Evolutionary conservation across 2,329 filamentous ascomycete species (phyloP).

Genomic region (Phyllachora maydis): DNA sequence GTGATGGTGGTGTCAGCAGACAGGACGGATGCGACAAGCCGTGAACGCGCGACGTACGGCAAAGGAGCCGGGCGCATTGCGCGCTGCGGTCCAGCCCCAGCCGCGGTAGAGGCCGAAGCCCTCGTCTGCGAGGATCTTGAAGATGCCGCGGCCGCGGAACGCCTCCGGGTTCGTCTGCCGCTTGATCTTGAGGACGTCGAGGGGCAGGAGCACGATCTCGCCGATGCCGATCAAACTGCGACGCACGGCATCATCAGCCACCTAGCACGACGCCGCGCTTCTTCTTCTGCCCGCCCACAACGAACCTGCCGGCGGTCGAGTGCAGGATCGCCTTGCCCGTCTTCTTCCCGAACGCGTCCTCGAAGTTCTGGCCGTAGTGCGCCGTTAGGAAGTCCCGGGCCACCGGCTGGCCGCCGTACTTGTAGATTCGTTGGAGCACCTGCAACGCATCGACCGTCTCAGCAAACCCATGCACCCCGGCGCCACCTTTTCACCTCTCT

Average conservation of each 20-base stretch:
- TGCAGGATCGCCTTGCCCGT: constrained; percentile 97
- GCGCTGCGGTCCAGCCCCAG: constrained; percentile 92
- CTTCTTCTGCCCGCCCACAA: too few relatives aligned
- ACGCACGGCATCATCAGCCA: too few relatives aligned
- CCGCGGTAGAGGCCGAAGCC: constrained; percentile 91
- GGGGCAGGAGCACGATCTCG: constrained; percentile 83
- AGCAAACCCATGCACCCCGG: too few relatives aligned
- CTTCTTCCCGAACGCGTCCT: constrained; percentile 81
- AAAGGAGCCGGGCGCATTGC: constrained; percentile 93
- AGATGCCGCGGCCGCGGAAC: constrained; percentile 79
- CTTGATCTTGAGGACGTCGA: constrained; percentile 99
- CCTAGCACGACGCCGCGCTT: too few relatives aligned
- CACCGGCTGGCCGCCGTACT: constrained; percentile 94
- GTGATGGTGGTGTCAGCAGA: constrained; percentile 8
- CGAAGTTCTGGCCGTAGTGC: constrained; percentile 69
- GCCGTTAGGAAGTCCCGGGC: constrained; percentile 70
- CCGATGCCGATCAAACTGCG: constrained; percentile 93
- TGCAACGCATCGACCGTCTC: too few relatives aligned
- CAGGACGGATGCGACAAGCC: background rate
- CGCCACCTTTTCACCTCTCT: too few relatives aligned
- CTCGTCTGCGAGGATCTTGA: constrained; percentile 82
- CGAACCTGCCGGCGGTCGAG: constrained; percentile 66
- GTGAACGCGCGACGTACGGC: constrained; percentile 46
- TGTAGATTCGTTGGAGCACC: constrained; percentile 94
- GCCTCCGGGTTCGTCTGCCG: constrained; percentile 97